A percentile compares a stretch with the other conserved stretches of the same genome.
These are phyloP conservation scores for Manihot esculenta DNA, from an alignment of 441 rosid genomes.

Conservation along the genomic window DNA sequence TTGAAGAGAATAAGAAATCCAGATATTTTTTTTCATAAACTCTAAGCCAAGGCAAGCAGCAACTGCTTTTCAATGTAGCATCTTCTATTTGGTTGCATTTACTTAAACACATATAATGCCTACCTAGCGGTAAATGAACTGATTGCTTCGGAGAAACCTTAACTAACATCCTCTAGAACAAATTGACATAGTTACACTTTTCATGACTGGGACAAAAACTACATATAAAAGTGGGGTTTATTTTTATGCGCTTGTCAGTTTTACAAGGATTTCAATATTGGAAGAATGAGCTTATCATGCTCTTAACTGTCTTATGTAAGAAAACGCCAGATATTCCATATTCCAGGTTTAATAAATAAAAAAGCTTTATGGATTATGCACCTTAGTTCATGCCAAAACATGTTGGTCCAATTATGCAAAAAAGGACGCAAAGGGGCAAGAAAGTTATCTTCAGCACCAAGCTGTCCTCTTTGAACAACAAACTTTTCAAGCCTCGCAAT, in stretches of 20 bases:
- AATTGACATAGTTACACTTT: neutral
- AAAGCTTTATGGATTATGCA: conserved; percentile 8
- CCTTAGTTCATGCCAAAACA: conserved; percentile 84
- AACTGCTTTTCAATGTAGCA: neutral
- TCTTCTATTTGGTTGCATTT: neutral
- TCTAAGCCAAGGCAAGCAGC: neutral
- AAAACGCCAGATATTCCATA: neutral
- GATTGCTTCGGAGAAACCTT: neutral
- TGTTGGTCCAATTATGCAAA: conserved; percentile 36
- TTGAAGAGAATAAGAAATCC: neutral
- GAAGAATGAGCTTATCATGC: neutral
- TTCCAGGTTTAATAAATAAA: neutral
- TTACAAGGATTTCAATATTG: conserved; percentile 1
- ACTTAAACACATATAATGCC: neutral
- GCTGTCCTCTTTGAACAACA: conserved; percentile 26
- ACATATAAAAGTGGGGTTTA: neutral
- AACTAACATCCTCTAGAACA: neutral
- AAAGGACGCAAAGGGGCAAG: conserved; percentile 45
- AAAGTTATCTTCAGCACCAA: conserved; percentile 26
- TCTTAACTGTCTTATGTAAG: neutral
- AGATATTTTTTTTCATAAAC: neutral
- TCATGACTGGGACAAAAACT: neutral
- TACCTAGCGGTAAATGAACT: neutral
- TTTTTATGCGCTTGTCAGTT: too few species aligned
- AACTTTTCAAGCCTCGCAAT: conserved; percentile 42